Base-by-base conservation (phyloP, 176 grass and related monocot species). In the Bolboschoenus planiculmis region DNA sequence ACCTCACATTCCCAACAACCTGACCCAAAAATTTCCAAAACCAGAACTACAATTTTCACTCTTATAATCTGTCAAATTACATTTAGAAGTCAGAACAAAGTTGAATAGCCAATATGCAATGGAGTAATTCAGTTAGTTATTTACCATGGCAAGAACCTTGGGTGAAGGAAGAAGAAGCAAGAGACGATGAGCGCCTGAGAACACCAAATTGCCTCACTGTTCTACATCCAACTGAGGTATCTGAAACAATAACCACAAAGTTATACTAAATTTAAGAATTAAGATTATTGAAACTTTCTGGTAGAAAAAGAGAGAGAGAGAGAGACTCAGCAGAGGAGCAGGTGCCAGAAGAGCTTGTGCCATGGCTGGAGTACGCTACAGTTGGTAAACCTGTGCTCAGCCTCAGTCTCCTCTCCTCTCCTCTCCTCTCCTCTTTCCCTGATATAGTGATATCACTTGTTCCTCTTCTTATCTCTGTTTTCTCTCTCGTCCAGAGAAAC, bases 91-190 rank as follows among this genome's bases (percentile, higher is more conserved):
- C 3, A 26, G 37, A 72, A 18, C 7, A 72, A 44, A 23, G 9
- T 71, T 40, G 66, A 71, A 24, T 71, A 42, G n/a, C 20, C 43
- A 48, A 74, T 11, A 56, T 15, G 4, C 35, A 71, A 64, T 27
- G 15, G 15, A 81, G 55, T 20, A 26, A 59, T 10, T 59, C 7
- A 59, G 7, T 56, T 78, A 62, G n/a, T 81, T 3, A 70, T 7
- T 39, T 40, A 83, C 54, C 53, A n/a, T 60, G 36, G 79, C 36
- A 60, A 82, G 85, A 83, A 79, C 85, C 85, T 59, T 73, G 48
- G n/a, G 10, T 76, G 54, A 83, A 83, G 79, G 85, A 78, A 64
- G 85, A 78, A 64, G 79, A 82, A 87, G 66, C 85, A 35, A 87
- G 74, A 53, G 11, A 23, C 53, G 39, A 59, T 61, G 78, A 10